Conservation (phyloP, 805 yeast species). For the Kodamaea kakaduensis region DNA sequence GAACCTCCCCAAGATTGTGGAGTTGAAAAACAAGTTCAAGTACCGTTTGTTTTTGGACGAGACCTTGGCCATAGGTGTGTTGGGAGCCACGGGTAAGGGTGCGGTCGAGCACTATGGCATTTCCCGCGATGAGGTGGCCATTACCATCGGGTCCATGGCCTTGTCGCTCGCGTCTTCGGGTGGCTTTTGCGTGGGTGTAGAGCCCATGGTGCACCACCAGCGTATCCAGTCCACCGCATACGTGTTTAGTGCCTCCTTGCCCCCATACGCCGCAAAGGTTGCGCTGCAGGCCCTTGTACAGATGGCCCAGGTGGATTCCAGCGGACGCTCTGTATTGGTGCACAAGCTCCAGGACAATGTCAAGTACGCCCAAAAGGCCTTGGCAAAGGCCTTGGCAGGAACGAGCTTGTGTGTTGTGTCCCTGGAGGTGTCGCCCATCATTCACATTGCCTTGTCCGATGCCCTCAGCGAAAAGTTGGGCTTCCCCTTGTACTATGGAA, state of each 20-base stretch:
- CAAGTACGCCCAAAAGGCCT: slow-evolving; percentile 32
- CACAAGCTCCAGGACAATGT: slow-evolving; percentile 40
- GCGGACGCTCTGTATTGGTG: slow-evolving; percentile 34
- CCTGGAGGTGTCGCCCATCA: slow-evolving; percentile 55
- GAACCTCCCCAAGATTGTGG: slow-evolving; percentile 62
- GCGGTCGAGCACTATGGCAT: slow-evolving; percentile 68
- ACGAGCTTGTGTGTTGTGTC: slow-evolving; percentile 54
- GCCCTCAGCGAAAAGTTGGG: slow-evolving; percentile 40
- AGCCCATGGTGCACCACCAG: slow-evolving; percentile 85
- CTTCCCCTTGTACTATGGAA: slow-evolving; percentile 51
- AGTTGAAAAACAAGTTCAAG: slow-evolving; percentile 75
- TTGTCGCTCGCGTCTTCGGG: slow-evolving; percentile 80
- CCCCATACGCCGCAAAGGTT: slow-evolving; percentile 80
- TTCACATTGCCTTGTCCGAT: slow-evolving; percentile 59
- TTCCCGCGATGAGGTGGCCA: slow-evolving; percentile 69
- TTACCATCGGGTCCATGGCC: slow-evolving; percentile 86
- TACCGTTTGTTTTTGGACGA: slow-evolving; percentile 88
- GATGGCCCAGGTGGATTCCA: slow-evolving; percentile 31
- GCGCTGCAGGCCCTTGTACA: slow-evolving; percentile 51
- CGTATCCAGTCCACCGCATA: slow-evolving; percentile 86
- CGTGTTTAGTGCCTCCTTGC: slow-evolving; percentile 91
- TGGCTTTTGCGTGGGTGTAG: slow-evolving; percentile 87
- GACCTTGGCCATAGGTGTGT: slow-evolving; percentile 76
- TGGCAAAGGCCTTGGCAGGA: slow-evolving; percentile 35
- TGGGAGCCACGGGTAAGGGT: slow-evolving; percentile 86